Conservation (phyloP, 164 flowering plant genomes). For the Vitis labrusca region DNA sequence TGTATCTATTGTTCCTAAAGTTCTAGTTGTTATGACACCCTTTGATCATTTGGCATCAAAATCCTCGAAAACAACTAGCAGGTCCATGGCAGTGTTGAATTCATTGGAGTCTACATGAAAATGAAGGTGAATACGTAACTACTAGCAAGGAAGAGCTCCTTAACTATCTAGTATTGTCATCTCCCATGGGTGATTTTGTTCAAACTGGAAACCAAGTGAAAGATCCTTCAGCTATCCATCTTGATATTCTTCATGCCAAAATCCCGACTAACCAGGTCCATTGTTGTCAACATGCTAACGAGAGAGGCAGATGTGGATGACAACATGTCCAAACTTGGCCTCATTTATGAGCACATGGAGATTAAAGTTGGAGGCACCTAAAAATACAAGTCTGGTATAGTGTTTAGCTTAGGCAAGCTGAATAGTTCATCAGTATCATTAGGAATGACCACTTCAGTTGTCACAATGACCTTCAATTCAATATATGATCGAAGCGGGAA, state of each 20-base stretch:
- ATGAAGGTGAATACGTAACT: slow-evolving; percentile 86
- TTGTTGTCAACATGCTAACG: slow-evolving; percentile 41
- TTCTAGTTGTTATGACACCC: too few relatives aligned
- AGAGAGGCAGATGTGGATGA: slow-evolving; percentile 27
- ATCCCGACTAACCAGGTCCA: slow-evolving; percentile 46
- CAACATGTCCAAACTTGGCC: slow-evolving; percentile 31
- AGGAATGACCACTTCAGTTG: slow-evolving; percentile 20
- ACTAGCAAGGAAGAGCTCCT: slow-evolving; percentile 73
- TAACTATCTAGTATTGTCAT: slow-evolving; percentile 72
- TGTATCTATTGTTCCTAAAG: too few relatives aligned
- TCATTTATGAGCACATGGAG: slow-evolving; percentile 23
- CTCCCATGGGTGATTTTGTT: slow-evolving; percentile 79
- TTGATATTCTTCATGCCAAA: slow-evolving; percentile 18
- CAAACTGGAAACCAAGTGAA: slow-evolving; percentile 48
- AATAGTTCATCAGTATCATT: slow-evolving; percentile 17
- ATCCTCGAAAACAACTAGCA: slow-evolving; percentile 7
- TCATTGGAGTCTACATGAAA: slow-evolving; percentile 74
- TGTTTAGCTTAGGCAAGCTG: slow-evolving; percentile 11
- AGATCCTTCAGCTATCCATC: too few relatives aligned
- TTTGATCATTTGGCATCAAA: too few relatives aligned
- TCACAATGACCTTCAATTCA: slow-evolving; percentile 45
- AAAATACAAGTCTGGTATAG: slow-evolving; percentile 6
- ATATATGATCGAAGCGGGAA: slow-evolving; percentile 35
- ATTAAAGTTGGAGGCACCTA: neutral
- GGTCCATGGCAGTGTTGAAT: slow-evolving; percentile 97